A percentile compares a stretch with the other conserved stretches of the same genome.
phyloP scores from a whole-genome alignment of 1,139 yeast genomes.

The Kodamaea sp. region DNA sequence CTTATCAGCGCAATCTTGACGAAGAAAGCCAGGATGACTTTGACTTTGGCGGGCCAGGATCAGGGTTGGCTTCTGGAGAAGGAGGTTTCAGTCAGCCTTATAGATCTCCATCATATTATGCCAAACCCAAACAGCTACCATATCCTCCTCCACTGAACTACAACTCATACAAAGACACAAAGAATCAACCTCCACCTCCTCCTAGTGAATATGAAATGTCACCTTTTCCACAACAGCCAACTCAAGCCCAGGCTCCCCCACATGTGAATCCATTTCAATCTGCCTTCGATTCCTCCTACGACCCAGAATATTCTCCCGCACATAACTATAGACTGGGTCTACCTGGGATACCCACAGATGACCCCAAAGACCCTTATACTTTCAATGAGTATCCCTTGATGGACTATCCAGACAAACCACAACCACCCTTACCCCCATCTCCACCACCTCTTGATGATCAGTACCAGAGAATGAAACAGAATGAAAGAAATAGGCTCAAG shows the following conservation, averaged over 20 bases:
- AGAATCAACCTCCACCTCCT: too few relatives aligned
- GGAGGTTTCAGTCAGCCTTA: too few relatives aligned
- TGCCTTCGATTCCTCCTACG: slow-evolving; percentile 6
- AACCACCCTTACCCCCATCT: slow-evolving; percentile 7
- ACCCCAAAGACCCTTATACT: slow-evolving; percentile 1
- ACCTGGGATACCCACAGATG: too few relatives aligned
- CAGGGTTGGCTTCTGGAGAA: too few relatives aligned
- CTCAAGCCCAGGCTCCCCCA: slow-evolving; percentile 7
- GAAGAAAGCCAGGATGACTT: slow-evolving; percentile 4
- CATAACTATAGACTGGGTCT: too few relatives aligned
- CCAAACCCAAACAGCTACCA: slow-evolving; percentile 6
- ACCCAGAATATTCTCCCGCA: background rate
- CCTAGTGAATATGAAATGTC: slow-evolving; percentile 10
- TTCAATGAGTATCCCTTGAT: slow-evolving; percentile 8
- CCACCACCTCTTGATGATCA: slow-evolving; percentile 5
- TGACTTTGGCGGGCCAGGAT: too few relatives aligned
- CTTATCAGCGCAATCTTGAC: background rate
- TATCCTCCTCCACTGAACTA: slow-evolving; percentile 7
- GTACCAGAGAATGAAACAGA: slow-evolving; percentile 3
- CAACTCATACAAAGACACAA: too few relatives aligned
- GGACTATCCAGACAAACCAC: slow-evolving; percentile 7
- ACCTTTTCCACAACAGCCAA: slow-evolving; percentile 1
- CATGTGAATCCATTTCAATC: slow-evolving; percentile 11
- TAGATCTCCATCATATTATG: too few relatives aligned
- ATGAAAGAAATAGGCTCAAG: slow-evolving; percentile 11